A percentile compares a stretch with the other conserved stretches of the same genome.
These are phyloP conservation scores for Sambucus nigra DNA, from an alignment of 129 eudicot genomes.

Conservation along the genomic window DNA sequence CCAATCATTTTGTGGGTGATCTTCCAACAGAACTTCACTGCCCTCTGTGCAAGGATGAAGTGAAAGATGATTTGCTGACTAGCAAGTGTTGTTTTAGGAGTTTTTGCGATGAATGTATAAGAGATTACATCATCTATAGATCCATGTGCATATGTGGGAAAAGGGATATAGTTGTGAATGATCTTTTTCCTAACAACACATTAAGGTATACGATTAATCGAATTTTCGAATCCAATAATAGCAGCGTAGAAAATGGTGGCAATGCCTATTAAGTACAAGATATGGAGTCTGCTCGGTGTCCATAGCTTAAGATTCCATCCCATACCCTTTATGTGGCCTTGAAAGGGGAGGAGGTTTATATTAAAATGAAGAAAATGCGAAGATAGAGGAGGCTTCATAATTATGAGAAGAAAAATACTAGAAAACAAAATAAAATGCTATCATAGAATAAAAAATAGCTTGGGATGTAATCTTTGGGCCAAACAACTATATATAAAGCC, in stretches of 20 bases:
- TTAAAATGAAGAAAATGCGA: slow-evolving; percentile 22
- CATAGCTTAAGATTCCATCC: slow-evolving; percentile 35
- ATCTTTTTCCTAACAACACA: slow-evolving; percentile 51
- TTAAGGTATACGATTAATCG: slow-evolving; percentile 45
- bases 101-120: slow-evolving; percentile 56
- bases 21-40: slow-evolving; percentile 57
- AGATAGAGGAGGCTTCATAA: slow-evolving; percentile 14
- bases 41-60: slow-evolving; percentile 42
- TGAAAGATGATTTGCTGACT: slow-evolving; percentile 56
- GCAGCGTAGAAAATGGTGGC: slow-evolving; percentile 39
- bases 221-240: slow-evolving; percentile 36
- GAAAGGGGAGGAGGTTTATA: slow-evolving; percentile 29
- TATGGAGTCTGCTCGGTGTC: slow-evolving; percentile 36
- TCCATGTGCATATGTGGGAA: slow-evolving; percentile 55
- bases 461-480: no score
- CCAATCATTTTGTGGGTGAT: slow-evolving; percentile 36
- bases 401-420: no score
- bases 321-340: slow-evolving; percentile 41
- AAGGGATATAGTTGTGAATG: slow-evolving; percentile 40
- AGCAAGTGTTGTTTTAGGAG: slow-evolving; percentile 58
- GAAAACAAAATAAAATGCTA: no score
- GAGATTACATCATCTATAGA: slow-evolving; percentile 44
- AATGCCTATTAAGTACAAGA: slow-evolving; percentile 35
- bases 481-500: no score
- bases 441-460: no score